phyloP scores from a whole-genome alignment of 2,329 filamentous ascomycete species.

The Curvularia sp. region DNA sequence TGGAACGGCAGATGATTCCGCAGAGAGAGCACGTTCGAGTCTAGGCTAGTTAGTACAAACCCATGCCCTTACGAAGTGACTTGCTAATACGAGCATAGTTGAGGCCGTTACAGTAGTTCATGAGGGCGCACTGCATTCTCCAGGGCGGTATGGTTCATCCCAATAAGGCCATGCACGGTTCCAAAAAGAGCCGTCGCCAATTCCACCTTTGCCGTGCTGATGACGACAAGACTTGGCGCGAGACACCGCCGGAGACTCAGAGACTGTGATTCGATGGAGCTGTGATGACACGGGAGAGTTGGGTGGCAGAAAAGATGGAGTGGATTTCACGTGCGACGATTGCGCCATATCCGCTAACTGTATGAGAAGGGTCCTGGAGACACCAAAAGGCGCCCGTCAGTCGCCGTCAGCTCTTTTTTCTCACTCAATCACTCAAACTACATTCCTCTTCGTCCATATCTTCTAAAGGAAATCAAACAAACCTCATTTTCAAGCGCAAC shows the following conservation, averaged over 20 bases:
- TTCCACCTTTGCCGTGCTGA: neutral
- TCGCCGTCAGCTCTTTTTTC: constrained; percentile 14
- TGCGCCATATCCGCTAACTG: constrained; percentile 46
- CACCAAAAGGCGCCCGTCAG: constrained; percentile 28
- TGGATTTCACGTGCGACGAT: constrained; percentile 33
- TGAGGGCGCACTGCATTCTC: neutral
- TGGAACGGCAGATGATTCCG: too few species aligned
- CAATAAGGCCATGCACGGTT: neutral
- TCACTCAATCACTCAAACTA: neutral
- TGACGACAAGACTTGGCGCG: constrained; percentile 23
- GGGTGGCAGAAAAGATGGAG: constrained; percentile 38
- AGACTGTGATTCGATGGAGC: constrained; percentile 30
- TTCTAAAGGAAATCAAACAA: neutral
- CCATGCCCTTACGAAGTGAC: neutral
- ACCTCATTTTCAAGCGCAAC: neutral
- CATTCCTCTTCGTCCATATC: neutral
- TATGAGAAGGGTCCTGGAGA: constrained; percentile 26
- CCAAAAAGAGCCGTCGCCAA: neutral
- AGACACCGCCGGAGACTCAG: constrained; percentile 28
- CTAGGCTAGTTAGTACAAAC: neutral
- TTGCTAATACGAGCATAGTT: neutral
- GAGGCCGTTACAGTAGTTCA: too few species aligned
- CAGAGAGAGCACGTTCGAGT: neutral
- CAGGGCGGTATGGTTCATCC: neutral
- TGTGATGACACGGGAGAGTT: constrained; percentile 22